These are phyloP conservation scores for Pachyrhizus erosus DNA, from an alignment of 306 rosid species.

Conservation along the genomic window DNA sequence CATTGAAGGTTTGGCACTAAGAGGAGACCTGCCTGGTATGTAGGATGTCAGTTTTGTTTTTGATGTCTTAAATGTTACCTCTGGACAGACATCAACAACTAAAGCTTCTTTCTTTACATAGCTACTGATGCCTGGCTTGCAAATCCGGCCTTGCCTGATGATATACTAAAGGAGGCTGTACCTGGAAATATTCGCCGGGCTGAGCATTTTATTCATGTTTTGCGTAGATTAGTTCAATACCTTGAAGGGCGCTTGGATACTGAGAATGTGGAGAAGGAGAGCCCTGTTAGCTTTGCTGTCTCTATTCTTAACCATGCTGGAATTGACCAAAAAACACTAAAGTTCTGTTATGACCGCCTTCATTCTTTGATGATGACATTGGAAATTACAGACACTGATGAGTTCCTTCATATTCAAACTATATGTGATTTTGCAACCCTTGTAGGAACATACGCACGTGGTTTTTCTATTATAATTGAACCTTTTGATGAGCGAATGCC, in stretches of 20 bases:
- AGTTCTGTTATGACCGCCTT: constrained; percentile 93
- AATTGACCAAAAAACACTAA: constrained; percentile 91
- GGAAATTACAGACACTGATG: constrained; percentile 94
- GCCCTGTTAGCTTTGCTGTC: constrained; percentile 73
- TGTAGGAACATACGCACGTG: constrained; percentile 90
- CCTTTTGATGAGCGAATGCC: constrained; percentile 99
- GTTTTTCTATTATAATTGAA: constrained; percentile 90
- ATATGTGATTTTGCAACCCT: constrained; percentile 98
- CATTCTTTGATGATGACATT: constrained; percentile 94
- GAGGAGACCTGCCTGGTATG: constrained; percentile 86
- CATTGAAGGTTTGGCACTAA: constrained; percentile 90
- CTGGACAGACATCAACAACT: constrained; percentile 30
- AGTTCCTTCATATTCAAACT: constrained; percentile 88
- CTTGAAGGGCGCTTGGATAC: constrained; percentile 90
- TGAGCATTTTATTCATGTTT: constrained; percentile 84
- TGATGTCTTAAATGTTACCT: not conserved
- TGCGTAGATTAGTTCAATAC: constrained; percentile 88
- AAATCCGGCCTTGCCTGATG: constrained; percentile 94
- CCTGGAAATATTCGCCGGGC: constrained; percentile 97
- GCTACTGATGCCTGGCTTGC: constrained; percentile 87
- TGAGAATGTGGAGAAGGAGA: constrained; percentile 91
- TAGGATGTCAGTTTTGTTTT: constrained; percentile 28
- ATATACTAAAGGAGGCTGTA: constrained; percentile 95
- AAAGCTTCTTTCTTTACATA: constrained; percentile 45
- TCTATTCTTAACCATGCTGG: constrained; percentile 78